Base-by-base conservation (phyloP, 2,329 filamentous ascomycete genomes). In the Aspergillus sp. region DNA sequence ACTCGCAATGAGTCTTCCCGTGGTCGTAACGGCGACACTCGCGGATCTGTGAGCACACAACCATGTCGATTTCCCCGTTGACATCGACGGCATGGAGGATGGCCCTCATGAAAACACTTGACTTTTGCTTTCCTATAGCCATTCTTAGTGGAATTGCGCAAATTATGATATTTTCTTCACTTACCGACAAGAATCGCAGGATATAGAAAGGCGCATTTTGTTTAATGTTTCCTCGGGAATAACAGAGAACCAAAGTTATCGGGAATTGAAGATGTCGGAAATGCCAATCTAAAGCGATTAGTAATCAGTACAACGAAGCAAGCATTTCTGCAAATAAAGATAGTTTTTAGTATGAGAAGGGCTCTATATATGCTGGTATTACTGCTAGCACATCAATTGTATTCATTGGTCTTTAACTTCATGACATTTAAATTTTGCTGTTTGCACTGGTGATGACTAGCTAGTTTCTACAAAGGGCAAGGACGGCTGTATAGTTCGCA, bases 181-280 rank as follows among this genome's bases (percentile, higher is more conserved):
- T 15, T 54, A 65, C 64, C 65, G 62, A 50, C 65, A 67, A 50
- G 52, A 53, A 50, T 64, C 60, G 56, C 65, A 67, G 41, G 65
- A 67, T 52, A 66, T 61, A 22, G 65, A 67, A 30, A 67, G 50
- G 25, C 65, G 60, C 65, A 67, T 67, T 49, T 17, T 27, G n/a
- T 12, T 10, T 30, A 30, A 30, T 12, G 25, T 17, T 39, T 39
- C 19, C 17, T 39, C 37, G 37, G 37, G 37, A 39, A 39, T 39
- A 19, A 22, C 15, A 19, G 5, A 39, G 30, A 22, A 6, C 9
- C 6, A 20, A 39, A 39, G 37, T 17, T 4, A 17, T 39, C 37
- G 37, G 37, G 37, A 39, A 39, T 39, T 7, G 4, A 17, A 17
- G 7, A 39, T 22, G 17, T 39, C 33, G 33, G 33, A n/a, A 37